Evolutionary conservation across 768 basidiomycete genomes (phyloP), one percentile per base, ranked within the genome.

Genomic region (Kwoniella dendrophila): DNA sequence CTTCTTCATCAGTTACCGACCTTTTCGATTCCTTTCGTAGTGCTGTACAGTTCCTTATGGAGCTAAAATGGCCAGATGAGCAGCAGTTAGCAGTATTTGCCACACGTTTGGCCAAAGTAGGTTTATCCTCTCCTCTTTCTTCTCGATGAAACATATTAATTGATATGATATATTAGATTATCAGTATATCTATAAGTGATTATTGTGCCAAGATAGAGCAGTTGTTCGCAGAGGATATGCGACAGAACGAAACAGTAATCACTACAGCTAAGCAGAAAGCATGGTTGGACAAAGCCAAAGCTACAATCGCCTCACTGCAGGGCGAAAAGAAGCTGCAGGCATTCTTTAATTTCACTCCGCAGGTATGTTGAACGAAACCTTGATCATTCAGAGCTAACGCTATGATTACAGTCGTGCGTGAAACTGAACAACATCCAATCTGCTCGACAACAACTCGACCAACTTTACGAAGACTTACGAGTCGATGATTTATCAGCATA

Each of bases 401-500:
- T 11, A 50, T 30, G 12, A 10, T 20, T 24, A 16, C 70, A 95
- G 81, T 92, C 92, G 0, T 97, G 94, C 73, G 90, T 99, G 76
- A 97, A 97, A 82, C 84, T 98, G 52, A 99, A 99, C 82, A 97
- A 97, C 78, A 87, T 98, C 66, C 93, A 94, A 70, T 89, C 91
- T 11, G 92, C 94, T 1, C 86, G 93, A 30, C 86, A 86, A 63
- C 83, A 96, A 48, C 84, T 99, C 63, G 96, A 99, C 78, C 90
- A 89, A 64, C 89, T 98, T 85, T 98, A 97, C 78, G 87, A 84
- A 52, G 88, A 92, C 71, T 87, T 96, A 83, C 85, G 93, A 59
- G 92, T 88, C 0, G 96, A 99, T 81, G 87, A 87, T 73, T 84
- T 93, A 60, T 84, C 72, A 10, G 73, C 71, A 26, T 68, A 70